Evolutionary conservation across 1,284 basidiomycete genomes (phyloP), one percentile per base, ranked within the genome.

Genomic region (Microbotryum silenes-acaulis): DNA sequence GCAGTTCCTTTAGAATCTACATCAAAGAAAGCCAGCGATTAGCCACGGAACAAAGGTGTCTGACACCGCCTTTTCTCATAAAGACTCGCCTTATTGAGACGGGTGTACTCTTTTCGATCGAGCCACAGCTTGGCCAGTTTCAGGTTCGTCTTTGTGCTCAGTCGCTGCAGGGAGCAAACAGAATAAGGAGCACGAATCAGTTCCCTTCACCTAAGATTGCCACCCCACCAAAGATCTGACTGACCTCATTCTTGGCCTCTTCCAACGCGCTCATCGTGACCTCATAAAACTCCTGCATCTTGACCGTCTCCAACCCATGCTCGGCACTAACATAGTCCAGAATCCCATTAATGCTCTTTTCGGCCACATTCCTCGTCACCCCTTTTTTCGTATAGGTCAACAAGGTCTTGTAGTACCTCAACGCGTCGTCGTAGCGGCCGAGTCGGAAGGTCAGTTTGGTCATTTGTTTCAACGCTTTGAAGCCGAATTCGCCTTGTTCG

Each of bases 291-390:
- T 85, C 85, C 75, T 97, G 91, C 64, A 99, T 81, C 1, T 91
- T 83, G 63, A 88, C 86, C 5, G 96, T 86, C 63, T 93, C 87
- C 5, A 96, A 85, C 57, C 77, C 90, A 37, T 79, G 78, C 66
- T 91, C 91, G 33, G 79, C 79, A 16, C 92, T 92, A 49, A 98
- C 96, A 72, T 98, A 98, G 76, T 99, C 96, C 67, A 99, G 80
- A 65, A 99, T 97, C 63, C 90, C 90, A 75, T 97, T 98, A 80
- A 99, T 98, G 8, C 90, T 88, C 80, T 98, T 98, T 77, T 99
- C 96, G 8, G 74, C 70, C 1, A 71, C 70, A 60, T 92, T 92
- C 49, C 89, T 83, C 4, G 89, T 92, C 18, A 92, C 89, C 2
- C 89, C 88, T 10, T 88, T 89, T 75, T 91, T 93, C 14, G 92